Evolutionary conservation across 257 asterid species (phyloP), one percentile per base, ranked within the genome.

Genomic region (Ballota nigra): DNA sequence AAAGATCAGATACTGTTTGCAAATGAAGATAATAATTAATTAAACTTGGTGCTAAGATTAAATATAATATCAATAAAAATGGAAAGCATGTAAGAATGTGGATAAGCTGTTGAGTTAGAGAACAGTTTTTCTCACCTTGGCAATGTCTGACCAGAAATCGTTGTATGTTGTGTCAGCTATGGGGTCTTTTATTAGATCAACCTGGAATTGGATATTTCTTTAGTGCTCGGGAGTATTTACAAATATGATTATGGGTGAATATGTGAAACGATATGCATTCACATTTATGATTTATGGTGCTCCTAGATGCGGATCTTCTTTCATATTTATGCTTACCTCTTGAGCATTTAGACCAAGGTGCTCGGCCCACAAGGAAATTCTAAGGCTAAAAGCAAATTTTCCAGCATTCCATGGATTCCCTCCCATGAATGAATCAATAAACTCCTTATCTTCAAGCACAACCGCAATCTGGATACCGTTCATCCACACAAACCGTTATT

Each of bases 351-450:
- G 78, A 74, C 97, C 97, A 38, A 94, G 95, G 77, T 94, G 98
- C 84, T 94, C 98, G 2, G 92, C 85, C 98, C 98, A 94, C 82
- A 94, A 76, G 40, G 91, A 87, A 63, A 87, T 79, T 79, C 98
- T 79, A 66, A 94, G 97, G 52, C 80, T 85, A 68, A 67, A 81
- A 75, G 97, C 57, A 71, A 89, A 94, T 71, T 85, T 86, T 72
- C 98, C 98, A 47, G 98, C 97, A 78, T 82, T 88, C 98, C 98
- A 91, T 31, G 87, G 81, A 70, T 83, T 76, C 53, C 94, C 92
- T 62, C 85, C 83, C 98, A 94, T 89, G 34, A 75, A 79, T 40
- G 98, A 89, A 63, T 86, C 97, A 10, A 85, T 84, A 69, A 91
- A 89, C 49, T 83, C 90, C 81, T 84, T 91, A 77, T 94, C 98